phyloP scores from a whole-genome alignment of 2,329 filamentous ascomycete species.

The Gyromitra esculenta region DNA sequence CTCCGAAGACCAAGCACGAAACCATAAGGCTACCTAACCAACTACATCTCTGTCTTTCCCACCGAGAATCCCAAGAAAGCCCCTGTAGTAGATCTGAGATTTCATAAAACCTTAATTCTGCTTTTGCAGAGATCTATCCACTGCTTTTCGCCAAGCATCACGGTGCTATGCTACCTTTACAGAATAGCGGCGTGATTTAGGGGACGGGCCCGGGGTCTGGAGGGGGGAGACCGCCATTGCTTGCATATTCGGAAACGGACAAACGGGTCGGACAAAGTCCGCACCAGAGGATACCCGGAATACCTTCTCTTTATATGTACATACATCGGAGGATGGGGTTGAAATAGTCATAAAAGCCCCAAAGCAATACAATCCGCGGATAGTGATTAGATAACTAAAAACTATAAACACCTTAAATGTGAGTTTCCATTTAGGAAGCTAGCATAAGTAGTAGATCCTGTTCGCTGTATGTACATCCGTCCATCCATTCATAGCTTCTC shows the following conservation, averaged over 20 bases:
- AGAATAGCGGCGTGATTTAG: neutral
- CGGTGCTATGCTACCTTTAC: neutral
- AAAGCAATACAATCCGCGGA: neutral
- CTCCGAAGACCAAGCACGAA: neutral
- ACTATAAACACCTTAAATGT: neutral
- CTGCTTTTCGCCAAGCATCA: neutral
- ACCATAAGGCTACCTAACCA: neutral
- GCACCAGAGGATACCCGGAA: neutral
- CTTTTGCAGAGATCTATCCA: neutral
- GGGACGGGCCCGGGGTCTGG: neutral
- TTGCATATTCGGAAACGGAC: neutral
- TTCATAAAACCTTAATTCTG: slow-evolving; percentile 16
- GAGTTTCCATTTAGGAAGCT: neutral
- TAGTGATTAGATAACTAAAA: neutral
- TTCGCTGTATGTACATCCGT: neutral
- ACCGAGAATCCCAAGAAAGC: neutral
- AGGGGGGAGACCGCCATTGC: neutral
- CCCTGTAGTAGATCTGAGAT: slow-evolving; percentile 20
- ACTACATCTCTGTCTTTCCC: neutral
- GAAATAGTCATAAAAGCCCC: neutral
- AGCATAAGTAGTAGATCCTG: neutral
- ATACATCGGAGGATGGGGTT: neutral
- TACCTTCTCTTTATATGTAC: neutral
- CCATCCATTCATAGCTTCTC: too few species aligned
- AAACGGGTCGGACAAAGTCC: neutral